Conservation (phyloP, 106 monocot species). For the Triglochin maritima region DNA sequence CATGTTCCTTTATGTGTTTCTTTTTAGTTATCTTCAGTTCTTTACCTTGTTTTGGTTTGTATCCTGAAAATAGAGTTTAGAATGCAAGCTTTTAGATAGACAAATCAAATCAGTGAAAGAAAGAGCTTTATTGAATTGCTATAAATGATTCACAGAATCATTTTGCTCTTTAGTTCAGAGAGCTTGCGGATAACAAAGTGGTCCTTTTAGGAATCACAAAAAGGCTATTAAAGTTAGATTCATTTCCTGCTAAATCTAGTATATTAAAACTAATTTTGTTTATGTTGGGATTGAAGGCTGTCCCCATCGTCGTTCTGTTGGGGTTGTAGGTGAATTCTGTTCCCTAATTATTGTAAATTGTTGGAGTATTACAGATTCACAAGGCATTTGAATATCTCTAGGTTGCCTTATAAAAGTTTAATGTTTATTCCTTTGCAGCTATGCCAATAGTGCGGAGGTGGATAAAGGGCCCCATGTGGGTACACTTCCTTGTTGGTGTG, state of each 20-base stretch:
- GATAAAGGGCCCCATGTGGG: slow-evolving; percentile 79
- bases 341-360: too few species aligned
- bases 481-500: slow-evolving; percentile 80
- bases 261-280: background rate
- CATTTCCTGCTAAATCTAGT: background rate
- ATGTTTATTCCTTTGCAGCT: slow-evolving; percentile 26
- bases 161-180: too few species aligned
- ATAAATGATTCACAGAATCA: too few species aligned
- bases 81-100: too few species aligned
- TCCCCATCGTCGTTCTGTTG: background rate
- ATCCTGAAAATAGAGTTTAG: too few species aligned
- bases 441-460: slow-evolving; percentile 72
- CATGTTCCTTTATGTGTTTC: too few species aligned
- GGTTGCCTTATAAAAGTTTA: background rate
- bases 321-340: background rate
- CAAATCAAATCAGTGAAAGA: background rate
- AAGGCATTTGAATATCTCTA: background rate
- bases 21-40: too few species aligned
- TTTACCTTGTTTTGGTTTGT: too few species aligned
- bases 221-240: background rate
- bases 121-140: background rate
- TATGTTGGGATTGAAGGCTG: background rate
- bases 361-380: too few species aligned
- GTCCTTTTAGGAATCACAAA: too few species aligned
- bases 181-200: too few species aligned